Conservation (phyloP, 1,284 basidiomycete genomes). For the Tilletia setariae region DNA sequence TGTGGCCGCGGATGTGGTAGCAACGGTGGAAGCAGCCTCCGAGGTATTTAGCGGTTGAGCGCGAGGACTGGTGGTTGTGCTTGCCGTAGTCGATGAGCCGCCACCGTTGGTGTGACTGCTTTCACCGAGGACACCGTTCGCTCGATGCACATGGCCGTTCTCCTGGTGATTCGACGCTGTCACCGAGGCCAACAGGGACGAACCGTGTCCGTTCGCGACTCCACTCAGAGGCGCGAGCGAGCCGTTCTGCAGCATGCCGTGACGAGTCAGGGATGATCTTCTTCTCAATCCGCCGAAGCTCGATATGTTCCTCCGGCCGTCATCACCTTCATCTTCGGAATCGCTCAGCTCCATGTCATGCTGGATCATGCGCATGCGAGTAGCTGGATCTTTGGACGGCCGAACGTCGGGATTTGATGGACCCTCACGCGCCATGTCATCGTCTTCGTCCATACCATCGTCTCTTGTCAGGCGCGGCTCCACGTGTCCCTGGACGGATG, state of each 20-base stretch:
- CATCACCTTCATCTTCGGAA: constrained; percentile 41
- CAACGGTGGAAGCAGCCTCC: background rate
- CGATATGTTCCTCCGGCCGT: constrained; percentile 25
- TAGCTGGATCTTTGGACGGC: constrained; percentile 32
- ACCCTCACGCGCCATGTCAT: constrained; percentile 26
- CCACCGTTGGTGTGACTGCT: too few species aligned
- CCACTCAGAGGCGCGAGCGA: background rate
- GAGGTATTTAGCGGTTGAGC: background rate
- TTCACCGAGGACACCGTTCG: too few species aligned
- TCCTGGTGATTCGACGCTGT: too few species aligned
- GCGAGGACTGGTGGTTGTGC: too few species aligned
- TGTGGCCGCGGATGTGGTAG: too few species aligned
- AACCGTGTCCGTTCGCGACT: too few species aligned
- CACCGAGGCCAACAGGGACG: too few species aligned
- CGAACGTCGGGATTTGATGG: constrained; percentile 31
- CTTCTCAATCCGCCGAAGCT: constrained; percentile 3
- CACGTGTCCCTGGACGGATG: constrained; percentile 47
- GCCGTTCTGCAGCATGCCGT: constrained; percentile 4
- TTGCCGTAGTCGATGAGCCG: too few species aligned
- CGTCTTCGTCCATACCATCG: constrained; percentile 30
- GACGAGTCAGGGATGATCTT: background rate
- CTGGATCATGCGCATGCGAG: constrained; percentile 31
- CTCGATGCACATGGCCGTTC: too few species aligned
- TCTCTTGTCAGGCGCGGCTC: constrained; percentile 40
- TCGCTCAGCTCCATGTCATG: constrained; percentile 40